phyloP scores from a whole-genome alignment of 2,329 filamentous ascomycete genomes.

The Trichoderma pleuroti region DNA sequence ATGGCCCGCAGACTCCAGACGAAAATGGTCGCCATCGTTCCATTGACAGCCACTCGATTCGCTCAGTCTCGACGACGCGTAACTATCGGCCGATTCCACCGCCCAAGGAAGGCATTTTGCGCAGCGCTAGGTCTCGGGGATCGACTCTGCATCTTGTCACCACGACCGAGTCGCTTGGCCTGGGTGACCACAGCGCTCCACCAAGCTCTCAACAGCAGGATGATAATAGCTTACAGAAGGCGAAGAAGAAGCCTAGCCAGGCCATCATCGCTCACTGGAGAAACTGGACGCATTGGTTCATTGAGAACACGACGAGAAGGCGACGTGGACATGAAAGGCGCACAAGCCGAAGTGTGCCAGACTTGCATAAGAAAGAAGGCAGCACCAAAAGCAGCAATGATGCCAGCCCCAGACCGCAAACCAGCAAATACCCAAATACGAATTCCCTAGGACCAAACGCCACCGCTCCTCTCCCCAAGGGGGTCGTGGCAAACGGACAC shows the following conservation, averaged over 20 bases:
- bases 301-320: slow-evolving; percentile 56
- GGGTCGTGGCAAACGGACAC: slow-evolving; percentile 52
- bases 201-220: slow-evolving; percentile 29
- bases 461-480: slow-evolving; percentile 47
- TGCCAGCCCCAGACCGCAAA: slow-evolving; percentile 56
- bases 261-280: slow-evolving; percentile 60
- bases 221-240: slow-evolving; percentile 40
- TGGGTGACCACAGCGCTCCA: slow-evolving; percentile 26
- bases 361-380: slow-evolving; percentile 50
- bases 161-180: slow-evolving; percentile 49
- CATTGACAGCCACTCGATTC: slow-evolving; percentile 72
- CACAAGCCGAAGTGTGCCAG: slow-evolving; percentile 57
- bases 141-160: slow-evolving; percentile 86
- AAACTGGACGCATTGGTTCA: slow-evolving; percentile 62
- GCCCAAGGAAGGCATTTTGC: slow-evolving; percentile 73
- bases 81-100: slow-evolving; percentile 74
- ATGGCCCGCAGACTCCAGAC: slow-evolving; percentile 28
- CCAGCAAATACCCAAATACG: slow-evolving; percentile 52
- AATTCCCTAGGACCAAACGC: slow-evolving; percentile 34
- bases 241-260: slow-evolving; percentile 55
- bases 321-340: slow-evolving; percentile 47
- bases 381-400: slow-evolving; percentile 48
- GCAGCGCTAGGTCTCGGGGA: slow-evolving; percentile 69
- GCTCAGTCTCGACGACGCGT: slow-evolving; percentile 73
- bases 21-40: slow-evolving; percentile 60